phyloP scores from a whole-genome alignment of 2,329 filamentous ascomycete genomes.

The Pyrenochaeta sp. region DNA sequence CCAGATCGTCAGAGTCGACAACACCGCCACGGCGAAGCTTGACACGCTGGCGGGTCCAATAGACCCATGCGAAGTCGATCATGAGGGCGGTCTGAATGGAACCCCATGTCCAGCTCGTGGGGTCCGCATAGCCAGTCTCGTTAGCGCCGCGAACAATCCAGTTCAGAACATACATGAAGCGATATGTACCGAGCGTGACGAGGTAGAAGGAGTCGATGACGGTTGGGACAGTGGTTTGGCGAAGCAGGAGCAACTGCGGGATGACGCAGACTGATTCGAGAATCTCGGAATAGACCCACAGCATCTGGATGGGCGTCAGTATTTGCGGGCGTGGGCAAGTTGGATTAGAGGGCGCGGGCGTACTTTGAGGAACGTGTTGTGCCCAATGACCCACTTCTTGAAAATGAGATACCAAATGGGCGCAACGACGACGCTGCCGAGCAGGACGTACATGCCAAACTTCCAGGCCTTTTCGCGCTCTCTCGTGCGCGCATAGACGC shows the following conservation, averaged over 20 bases:
- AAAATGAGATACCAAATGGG: conserved; percentile 78
- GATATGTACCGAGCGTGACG: conserved; percentile 84
- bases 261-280: conserved; percentile 91
- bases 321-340: background rate
- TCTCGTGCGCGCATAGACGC: conserved; percentile 82
- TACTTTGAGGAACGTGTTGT: conserved; percentile 51
- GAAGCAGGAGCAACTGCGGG: conserved; percentile 87
- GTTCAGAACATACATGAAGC: conserved; percentile 87
- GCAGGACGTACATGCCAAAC: conserved; percentile 74
- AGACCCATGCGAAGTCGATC: conserved; percentile 95
- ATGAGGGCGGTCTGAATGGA: conserved; percentile 89
- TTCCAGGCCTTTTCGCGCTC: conserved; percentile 96
- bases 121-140: conserved; percentile 65
- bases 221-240: conserved; percentile 93
- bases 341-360: conserved; percentile 11
- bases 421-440: conserved; percentile 70
- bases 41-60: conserved; percentile 90
- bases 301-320: conserved; percentile 60
- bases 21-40: conserved; percentile 89
- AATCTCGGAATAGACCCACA: conserved; percentile 89
- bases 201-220: conserved; percentile 98
- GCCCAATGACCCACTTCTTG: conserved; percentile 55
- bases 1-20: conserved; percentile 88
- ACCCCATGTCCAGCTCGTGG: conserved; percentile 83
- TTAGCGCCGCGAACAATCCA: conserved; percentile 79